phyloP scores from a whole-genome alignment of 495 filamentous ascomycete species.

The Xylaria bambusicola region DNA sequence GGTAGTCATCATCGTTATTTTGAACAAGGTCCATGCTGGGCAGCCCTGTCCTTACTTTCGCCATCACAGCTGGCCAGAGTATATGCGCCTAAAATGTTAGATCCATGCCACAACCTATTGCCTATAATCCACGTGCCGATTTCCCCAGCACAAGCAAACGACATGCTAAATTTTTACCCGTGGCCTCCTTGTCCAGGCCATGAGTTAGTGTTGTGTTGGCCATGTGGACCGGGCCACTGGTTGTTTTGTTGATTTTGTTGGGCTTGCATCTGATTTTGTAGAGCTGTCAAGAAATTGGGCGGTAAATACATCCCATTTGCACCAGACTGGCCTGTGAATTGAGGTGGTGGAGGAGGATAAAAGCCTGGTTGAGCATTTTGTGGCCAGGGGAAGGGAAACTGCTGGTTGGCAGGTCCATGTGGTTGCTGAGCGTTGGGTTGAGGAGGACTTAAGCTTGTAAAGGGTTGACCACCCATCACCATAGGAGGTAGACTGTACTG shows the following conservation, averaged over 20 bases:
- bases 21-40: too few relatives aligned
- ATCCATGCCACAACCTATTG: not conserved
- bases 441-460: conserved; percentile 18
- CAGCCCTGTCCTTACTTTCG: not conserved
- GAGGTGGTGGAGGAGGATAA: conserved; percentile 31
- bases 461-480: conserved; percentile 17
- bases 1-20: not conserved
- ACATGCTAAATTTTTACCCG: not conserved
- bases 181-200: conserved; percentile 29
- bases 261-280: conserved; percentile 47
- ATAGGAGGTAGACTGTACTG: conserved; percentile 27
- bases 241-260: conserved; percentile 48
- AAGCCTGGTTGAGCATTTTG: conserved; percentile 29
- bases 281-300: conserved; percentile 59
- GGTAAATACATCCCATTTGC: conserved; percentile 53
- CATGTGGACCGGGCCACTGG: conserved; percentile 43
- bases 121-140: not conserved
- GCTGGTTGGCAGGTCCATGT: conserved; percentile 26
- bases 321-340: conserved; percentile 29
- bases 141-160: not conserved
- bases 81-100: not conserved
- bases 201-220: conserved; percentile 36
- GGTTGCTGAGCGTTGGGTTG: conserved; percentile 25
- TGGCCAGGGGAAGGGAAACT: conserved; percentile 28
- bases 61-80: not conserved